phyloP scores from a whole-genome alignment of 768 basidiomycete genomes.

The Leucocoprinus leucothites region DNA sequence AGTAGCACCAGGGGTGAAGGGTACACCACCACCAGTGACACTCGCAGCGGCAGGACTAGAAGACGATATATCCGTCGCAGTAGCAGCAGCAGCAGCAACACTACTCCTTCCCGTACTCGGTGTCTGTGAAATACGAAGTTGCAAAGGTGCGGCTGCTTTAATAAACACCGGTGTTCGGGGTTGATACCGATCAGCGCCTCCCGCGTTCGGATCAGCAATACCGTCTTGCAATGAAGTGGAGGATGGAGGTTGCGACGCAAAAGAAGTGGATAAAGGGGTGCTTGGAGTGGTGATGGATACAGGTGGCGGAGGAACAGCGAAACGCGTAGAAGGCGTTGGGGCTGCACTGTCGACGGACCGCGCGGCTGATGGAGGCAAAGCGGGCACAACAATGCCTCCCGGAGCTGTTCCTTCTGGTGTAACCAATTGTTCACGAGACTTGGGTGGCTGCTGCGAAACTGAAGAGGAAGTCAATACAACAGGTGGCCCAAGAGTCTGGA shows the following conservation, averaged over 20 bases:
- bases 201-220: background rate
- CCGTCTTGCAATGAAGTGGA: background rate
- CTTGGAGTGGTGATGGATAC: no score
- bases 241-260: background rate
- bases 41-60: background rate
- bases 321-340: no score
- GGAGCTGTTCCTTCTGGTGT: background rate
- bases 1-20: background rate
- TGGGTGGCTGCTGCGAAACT: background rate
- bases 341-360: no score
- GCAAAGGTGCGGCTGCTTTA: background rate
- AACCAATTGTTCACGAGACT: background rate
- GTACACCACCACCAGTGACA: no score
- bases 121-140: background rate
- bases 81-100: background rate
- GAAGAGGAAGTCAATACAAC: background rate
- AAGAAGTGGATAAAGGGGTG: background rate
- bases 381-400: background rate
- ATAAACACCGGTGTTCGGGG: background rate
- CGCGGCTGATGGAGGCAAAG: background rate
- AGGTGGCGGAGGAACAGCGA: background rate
- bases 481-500: background rate
- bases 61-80: background rate
- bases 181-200: background rate
- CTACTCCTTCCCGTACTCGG: background rate